Percentiles rank a stretch among this genome's conserved stretches.
phyloP scores from a whole-genome alignment of 345 rosid species.

The Populus tremula region DNA sequence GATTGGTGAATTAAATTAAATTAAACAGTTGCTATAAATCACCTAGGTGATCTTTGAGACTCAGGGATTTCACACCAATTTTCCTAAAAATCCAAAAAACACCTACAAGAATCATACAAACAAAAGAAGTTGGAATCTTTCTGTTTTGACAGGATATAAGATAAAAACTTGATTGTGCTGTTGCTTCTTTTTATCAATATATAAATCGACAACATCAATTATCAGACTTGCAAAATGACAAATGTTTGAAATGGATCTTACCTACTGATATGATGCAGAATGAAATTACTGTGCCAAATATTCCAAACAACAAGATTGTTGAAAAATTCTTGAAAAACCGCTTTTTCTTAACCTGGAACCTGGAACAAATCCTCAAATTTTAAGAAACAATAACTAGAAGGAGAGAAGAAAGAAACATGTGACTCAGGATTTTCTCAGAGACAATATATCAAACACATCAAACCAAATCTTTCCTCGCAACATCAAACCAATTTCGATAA shows the following conservation, averaged over 20 bases:
- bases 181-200: not conserved
- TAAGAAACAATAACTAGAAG: not conserved
- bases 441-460: not conserved
- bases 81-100: slow-evolving; percentile 38
- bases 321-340: slow-evolving; percentile 72
- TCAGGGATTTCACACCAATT: slow-evolving; percentile 43
- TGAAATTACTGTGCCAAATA: slow-evolving; percentile 63
- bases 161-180: not conserved
- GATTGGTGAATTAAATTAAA: not conserved
- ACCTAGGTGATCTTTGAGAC: slow-evolving; percentile 52
- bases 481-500: not conserved
- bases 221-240: not conserved
- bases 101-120: slow-evolving; percentile 32
- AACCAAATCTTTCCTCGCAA: not conserved
- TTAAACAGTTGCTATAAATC: not conserved
- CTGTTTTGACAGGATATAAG: not conserved
- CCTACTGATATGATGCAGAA: slow-evolving; percentile 62
- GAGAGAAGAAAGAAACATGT: not conserved
- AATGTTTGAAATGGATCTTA: slow-evolving; percentile 18
- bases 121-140: slow-evolving; percentile 5
- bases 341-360: slow-evolving; percentile 83
- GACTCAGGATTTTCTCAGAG: not conserved
- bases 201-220: not conserved
- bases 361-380: slow-evolving; percentile 31
- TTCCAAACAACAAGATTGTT: slow-evolving; percentile 60